These are phyloP conservation scores for Mycena maculata DNA, from an alignment of 768 basidiomycete genomes.

Conservation along the genomic window DNA sequence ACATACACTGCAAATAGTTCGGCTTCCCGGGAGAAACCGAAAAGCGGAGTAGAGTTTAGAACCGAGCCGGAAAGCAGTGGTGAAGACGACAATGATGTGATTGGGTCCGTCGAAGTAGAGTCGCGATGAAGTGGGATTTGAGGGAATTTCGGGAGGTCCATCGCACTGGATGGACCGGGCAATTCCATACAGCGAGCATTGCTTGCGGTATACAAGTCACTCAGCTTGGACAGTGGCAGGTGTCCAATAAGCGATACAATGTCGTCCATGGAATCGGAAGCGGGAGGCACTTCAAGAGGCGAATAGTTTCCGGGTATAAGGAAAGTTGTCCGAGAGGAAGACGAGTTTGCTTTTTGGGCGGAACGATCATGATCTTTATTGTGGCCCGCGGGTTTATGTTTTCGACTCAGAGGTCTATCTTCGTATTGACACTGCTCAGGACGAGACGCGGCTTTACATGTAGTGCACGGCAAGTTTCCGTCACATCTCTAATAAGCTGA, in stretches of 20 bases:
- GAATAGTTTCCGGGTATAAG: neutral
- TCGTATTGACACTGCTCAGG: slow-evolving; percentile 20
- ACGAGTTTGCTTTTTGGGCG: slow-evolving; percentile 3
- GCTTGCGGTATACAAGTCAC: neutral
- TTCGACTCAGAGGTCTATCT: neutral
- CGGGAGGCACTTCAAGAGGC: neutral
- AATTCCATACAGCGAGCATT: neutral
- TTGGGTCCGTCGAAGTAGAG: too few relatives aligned
- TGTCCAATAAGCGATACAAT: neutral
- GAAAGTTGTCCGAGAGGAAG: neutral
- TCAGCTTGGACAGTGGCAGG: neutral
- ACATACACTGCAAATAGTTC: slow-evolving; percentile 1
- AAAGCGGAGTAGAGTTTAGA: neutral
- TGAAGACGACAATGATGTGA: neutral
- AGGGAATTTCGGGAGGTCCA: too few relatives aligned
- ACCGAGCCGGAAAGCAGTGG: neutral
- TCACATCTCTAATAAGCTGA: slow-evolving; percentile 21
- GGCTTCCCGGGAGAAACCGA: neutral
- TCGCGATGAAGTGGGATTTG: too few relatives aligned
- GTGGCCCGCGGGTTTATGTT: neutral
- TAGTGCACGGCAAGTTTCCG: slow-evolving; percentile 18
- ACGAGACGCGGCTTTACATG: slow-evolving; percentile 12
- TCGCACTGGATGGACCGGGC: too few relatives aligned
- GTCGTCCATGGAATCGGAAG: neutral
- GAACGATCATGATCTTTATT: neutral